A percentile compares a stretch with the other conserved stretches of the same genome.
phyloP scores from a whole-genome alignment of 306 rosid genomes.

The Cyamopsis tetragonoloba region DNA sequence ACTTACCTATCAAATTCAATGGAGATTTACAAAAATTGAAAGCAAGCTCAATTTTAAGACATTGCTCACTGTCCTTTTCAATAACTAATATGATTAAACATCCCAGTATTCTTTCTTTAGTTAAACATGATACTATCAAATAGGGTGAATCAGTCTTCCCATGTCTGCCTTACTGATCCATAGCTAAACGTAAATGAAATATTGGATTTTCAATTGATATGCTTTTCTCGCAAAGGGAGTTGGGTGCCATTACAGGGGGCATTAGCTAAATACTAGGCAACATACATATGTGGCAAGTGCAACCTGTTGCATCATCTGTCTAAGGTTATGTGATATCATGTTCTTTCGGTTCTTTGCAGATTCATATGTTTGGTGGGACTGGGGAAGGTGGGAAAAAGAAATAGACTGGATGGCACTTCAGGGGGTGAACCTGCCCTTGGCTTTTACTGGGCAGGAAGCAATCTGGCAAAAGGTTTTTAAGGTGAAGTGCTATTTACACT shows the following conservation, averaged over 20 bases:
- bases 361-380: constrained; percentile 98
- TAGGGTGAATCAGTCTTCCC: not conserved
- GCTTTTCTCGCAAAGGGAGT: not conserved
- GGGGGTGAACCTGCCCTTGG: constrained; percentile 91
- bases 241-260: not conserved
- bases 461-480: constrained; percentile 88
- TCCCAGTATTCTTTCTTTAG: not conserved
- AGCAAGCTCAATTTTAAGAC: not conserved
- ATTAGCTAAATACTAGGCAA: not conserved
- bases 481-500: constrained; percentile 39
- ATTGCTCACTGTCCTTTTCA: not conserved
- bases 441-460: constrained; percentile 92
- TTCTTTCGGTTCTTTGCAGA: constrained; percentile 46
- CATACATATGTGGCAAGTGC: not conserved
- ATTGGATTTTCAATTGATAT: not conserved
- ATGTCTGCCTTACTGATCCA: not conserved
- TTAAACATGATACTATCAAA: not conserved
- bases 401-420: constrained; percentile 99
- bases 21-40: not conserved
- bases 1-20: not conserved
- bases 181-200: not conserved
- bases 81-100: not conserved
- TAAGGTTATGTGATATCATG: constrained; percentile 10
- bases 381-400: constrained; percentile 99
- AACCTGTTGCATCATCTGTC: not conserved